phyloP scores from a whole-genome alignment of 495 filamentous ascomycete species.

The Oleoguttula mirabilis region DNA sequence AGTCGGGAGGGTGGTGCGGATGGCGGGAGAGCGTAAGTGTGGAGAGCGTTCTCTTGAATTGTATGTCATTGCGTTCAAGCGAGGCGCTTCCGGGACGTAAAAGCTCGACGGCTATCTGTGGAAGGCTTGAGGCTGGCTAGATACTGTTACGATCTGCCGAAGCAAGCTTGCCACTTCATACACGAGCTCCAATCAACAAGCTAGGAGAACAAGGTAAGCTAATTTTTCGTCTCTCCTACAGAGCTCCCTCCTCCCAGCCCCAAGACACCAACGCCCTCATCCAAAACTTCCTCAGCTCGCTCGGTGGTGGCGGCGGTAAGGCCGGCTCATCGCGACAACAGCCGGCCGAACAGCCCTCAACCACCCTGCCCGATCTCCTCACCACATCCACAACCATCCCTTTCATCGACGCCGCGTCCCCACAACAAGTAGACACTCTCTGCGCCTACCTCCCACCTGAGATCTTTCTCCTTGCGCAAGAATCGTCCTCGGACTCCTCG shows the following conservation, averaged over 20 bases:
- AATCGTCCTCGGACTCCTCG: constrained; percentile 38
- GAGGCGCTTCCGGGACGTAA: too few species aligned
- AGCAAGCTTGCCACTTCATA: too few species aligned
- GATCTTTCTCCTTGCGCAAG: constrained; percentile 61
- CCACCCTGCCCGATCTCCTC: constrained; percentile 79
- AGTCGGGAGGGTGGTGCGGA: constrained; percentile 86
- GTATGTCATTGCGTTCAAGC: too few species aligned
- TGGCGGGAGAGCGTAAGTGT: constrained; percentile 97
- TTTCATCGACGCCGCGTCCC: constrained; percentile 54
- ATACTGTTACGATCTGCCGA: too few species aligned
- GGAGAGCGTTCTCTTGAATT: too few species aligned
- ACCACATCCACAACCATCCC: constrained; percentile 62
- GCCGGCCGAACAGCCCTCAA: constrained; percentile 53
- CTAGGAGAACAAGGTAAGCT: constrained; percentile 25
- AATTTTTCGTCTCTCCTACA: constrained; percentile 3
- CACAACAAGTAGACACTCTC: constrained; percentile 56
- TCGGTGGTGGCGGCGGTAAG: constrained; percentile 33
- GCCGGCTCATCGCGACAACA: constrained; percentile 37
- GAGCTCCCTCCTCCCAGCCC: constrained; percentile 1
- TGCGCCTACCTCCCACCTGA: constrained; percentile 62
- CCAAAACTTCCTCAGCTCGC: constrained; percentile 76
- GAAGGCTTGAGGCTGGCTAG: too few species aligned
- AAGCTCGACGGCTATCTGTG: too few species aligned
- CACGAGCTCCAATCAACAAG: too few species aligned
- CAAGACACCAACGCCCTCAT: constrained; percentile 52